Conservation (phyloP, 345 rosid genomes). For the Psidium guajava region DNA sequence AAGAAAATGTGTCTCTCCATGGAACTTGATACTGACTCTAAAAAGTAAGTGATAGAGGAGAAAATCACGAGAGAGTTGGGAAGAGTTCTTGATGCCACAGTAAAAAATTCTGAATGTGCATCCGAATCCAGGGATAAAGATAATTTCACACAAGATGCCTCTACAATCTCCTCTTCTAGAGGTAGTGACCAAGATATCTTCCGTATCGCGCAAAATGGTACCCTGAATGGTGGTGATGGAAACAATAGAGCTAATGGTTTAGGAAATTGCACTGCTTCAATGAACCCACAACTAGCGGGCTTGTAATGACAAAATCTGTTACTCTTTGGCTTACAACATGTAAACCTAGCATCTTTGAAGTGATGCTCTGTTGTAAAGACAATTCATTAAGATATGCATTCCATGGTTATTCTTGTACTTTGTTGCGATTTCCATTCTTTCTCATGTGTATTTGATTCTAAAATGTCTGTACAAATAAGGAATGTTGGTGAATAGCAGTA, state of each 20-base stretch:
- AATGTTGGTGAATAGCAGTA: conserved; percentile 17
- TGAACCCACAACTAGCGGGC: conserved; percentile 40
- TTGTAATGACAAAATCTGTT: conserved; percentile 9
- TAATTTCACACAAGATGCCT: background rate
- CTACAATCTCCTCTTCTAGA: conserved; percentile 3
- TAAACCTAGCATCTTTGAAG: conserved; percentile 20
- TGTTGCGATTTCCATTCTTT: conserved; percentile 32
- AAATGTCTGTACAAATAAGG: conserved; percentile 42
- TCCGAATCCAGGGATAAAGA: background rate
- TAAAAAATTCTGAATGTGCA: background rate
- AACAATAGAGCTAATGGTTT: conserved; percentile 15
- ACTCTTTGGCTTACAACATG: conserved; percentile 19
- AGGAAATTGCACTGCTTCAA: conserved; percentile 30
- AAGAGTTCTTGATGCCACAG: background rate
- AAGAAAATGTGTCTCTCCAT: conserved; percentile 30
- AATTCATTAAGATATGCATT: conserved; percentile 12
- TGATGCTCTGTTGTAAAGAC: conserved; percentile 14
- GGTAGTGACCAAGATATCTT: conserved; percentile 15
- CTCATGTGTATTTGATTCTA: conserved; percentile 34
- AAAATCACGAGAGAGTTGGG: conserved; percentile 1
- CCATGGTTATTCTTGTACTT: conserved; percentile 5
- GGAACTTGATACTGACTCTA: conserved; percentile 57
- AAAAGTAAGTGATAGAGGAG: conserved; percentile 27
- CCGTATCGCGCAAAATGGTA: conserved; percentile 9
- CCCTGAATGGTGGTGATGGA: conserved; percentile 10